phyloP scores from a whole-genome alignment of 352 stramenopile genomes.

The Aphanomyces invadans region DNA sequence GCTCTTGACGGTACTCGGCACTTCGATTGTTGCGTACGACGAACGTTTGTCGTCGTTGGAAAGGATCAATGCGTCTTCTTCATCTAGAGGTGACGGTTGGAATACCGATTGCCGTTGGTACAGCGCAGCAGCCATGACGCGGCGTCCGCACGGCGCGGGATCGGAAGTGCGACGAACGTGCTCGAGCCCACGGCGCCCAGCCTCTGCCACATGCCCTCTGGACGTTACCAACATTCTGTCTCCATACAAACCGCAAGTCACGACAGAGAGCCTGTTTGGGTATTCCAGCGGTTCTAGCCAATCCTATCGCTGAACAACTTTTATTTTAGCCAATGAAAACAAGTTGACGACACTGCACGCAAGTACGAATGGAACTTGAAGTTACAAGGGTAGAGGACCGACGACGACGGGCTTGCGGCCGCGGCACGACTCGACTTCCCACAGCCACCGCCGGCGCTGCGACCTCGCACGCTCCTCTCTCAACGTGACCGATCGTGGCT shows the following conservation, averaged over 20 bases:
- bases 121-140: background rate
- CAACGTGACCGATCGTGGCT: background rate
- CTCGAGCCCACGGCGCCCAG: background rate
- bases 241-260: constrained; percentile 1
- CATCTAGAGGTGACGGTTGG: background rate
- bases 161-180: background rate
- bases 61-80: background rate
- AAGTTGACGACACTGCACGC: background rate
- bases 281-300: background rate
- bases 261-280: background rate
- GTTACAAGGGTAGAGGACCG: background rate
- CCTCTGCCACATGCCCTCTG: background rate
- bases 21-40: background rate
- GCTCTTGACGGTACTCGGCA: background rate
- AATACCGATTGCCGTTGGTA: background rate
- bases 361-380: too few species aligned
- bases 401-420: background rate
- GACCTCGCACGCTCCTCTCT: background rate
- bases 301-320: background rate
- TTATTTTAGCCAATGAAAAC: background rate
- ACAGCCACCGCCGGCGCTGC: background rate
- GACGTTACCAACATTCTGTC: background rate
- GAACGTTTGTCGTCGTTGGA: background rate
- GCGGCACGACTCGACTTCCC: background rate
- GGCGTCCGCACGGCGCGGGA: background rate